Base-by-base conservation (phyloP, 768 basidiomycete species). In the Lentinus tigrinus region DNA sequence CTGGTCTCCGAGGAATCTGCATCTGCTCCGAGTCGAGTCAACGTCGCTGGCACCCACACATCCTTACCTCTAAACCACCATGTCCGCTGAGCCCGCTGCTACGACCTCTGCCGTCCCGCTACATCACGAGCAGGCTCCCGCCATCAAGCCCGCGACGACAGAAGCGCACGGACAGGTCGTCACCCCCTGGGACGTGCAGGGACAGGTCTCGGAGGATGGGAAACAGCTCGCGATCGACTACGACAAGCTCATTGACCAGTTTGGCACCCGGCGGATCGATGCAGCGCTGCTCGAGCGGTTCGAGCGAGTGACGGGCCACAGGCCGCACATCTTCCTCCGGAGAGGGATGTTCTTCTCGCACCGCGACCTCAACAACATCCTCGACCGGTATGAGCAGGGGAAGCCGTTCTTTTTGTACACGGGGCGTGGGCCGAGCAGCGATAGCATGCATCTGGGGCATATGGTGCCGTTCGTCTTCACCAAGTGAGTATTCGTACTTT, bases 391-490 rank as follows among this genome's bases (percentile, higher is more conserved):
- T 72, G 96, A 98, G 73, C 89, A 96, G 68, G 88, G 92, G 16
- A 97, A 98, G 72, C 97, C 95, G 2, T 98, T 98, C 77, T 99
- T 91, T 78, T 76, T 99, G 62, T 99, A 99, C 74, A 99, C 97
- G 1, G 97, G 97, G 31, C 85, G 97, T 57, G 97, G 97, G 11
- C 97, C 97, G 19, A 93, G 91, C 63, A 96, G 93, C 67, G 93
- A 93, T 69, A 95, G 93, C 69, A 90, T 98, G 89, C 97, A 99
- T 77, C 77, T 98, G 49, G 97, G 97, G 17, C 97, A 99, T 71
- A 89, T 95, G 89, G 87, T 98, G 50, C 97, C 96, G 0, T 98
- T 99, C 73, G 82, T 90, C 49, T 97, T 99, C 72, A 98, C 97
- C 59, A 95, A 97, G 94, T 96, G 66, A 63, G 88, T 75, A 6